These are phyloP conservation scores for Breviolum minutum DNA, from an alignment of 73 alveolate genomes.

Conservation along the genomic window DNA sequence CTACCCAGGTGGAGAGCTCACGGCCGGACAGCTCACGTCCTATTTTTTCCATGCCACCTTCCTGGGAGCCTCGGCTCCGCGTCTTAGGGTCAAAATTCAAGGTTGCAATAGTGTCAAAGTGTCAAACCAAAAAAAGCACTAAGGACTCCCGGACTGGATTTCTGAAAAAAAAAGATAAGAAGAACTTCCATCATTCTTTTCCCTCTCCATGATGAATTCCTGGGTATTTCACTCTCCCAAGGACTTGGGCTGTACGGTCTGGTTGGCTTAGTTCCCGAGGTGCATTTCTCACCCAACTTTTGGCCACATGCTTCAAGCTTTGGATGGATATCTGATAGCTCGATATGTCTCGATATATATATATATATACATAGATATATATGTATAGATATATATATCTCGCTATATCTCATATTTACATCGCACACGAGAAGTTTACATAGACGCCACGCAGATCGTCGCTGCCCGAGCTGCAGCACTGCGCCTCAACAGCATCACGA, in stretches of 20 bases:
- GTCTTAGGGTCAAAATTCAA: not conserved
- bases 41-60: slow-evolving; percentile 86
- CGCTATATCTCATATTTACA: too few species aligned
- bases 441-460: not conserved
- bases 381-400: too few species aligned
- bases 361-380: too few species aligned
- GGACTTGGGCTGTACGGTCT: slow-evolving; percentile 81
- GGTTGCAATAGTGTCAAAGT: too few species aligned
- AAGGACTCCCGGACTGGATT: too few species aligned
- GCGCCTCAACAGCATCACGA: not conserved
- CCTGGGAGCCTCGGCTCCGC: not conserved
- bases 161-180: too few species aligned
- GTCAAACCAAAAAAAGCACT: too few species aligned
- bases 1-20: slow-evolving; percentile 56
- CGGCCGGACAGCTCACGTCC: slow-evolving; percentile 88
- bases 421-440: not conserved
- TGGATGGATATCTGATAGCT: not conserved
- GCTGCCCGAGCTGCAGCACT: slow-evolving; percentile 52
- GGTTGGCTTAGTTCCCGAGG: slow-evolving; percentile 60
- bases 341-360: too few species aligned
- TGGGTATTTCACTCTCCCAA: not conserved
- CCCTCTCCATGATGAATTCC: too few species aligned
- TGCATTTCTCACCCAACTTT: not conserved
- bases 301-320: not conserved
- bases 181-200: too few species aligned